phyloP scores from a whole-genome alignment of 2,329 filamentous ascomycete species.

The Sporothrix humicola region DNA sequence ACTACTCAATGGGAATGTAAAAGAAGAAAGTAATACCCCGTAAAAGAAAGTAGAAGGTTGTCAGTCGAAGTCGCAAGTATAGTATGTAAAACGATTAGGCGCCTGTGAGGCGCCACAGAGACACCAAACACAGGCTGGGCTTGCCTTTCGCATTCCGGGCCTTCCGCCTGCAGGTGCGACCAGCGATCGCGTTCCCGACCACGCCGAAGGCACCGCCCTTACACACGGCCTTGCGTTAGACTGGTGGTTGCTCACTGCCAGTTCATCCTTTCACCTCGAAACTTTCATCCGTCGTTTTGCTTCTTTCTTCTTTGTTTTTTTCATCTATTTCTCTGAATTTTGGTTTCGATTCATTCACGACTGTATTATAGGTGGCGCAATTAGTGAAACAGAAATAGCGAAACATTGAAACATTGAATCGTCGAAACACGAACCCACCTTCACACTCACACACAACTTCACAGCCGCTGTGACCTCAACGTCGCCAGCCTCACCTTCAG shows the following conservation, averaged over 20 bases:
- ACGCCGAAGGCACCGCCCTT: constrained; percentile 26
- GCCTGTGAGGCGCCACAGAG: too few relatives aligned
- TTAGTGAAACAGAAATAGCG: constrained; percentile 14
- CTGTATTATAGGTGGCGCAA: neutral
- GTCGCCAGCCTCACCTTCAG: constrained; percentile 1
- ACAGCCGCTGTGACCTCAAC: constrained; percentile 4
- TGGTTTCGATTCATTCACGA: neutral
- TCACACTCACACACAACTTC: too few relatives aligned
- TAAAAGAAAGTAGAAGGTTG: neutral
- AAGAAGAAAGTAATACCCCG: neutral
- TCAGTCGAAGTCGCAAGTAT: too few relatives aligned
- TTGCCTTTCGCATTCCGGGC: constrained; percentile 7
- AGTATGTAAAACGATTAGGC: neutral
- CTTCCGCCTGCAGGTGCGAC: constrained; percentile 32
- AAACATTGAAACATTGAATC: constrained; percentile 14
- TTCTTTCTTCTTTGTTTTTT: neutral
- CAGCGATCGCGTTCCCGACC: constrained; percentile 22
- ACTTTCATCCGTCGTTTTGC: neutral
- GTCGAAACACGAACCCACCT: neutral
- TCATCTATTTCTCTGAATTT: neutral
- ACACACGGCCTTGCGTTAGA: neutral
- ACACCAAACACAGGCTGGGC: too few relatives aligned
- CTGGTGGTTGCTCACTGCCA: neutral
- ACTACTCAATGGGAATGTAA: neutral
- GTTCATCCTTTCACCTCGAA: neutral